Base-by-base conservation (phyloP, 768 basidiomycete species). In the Mycena chlorophos region DNA sequence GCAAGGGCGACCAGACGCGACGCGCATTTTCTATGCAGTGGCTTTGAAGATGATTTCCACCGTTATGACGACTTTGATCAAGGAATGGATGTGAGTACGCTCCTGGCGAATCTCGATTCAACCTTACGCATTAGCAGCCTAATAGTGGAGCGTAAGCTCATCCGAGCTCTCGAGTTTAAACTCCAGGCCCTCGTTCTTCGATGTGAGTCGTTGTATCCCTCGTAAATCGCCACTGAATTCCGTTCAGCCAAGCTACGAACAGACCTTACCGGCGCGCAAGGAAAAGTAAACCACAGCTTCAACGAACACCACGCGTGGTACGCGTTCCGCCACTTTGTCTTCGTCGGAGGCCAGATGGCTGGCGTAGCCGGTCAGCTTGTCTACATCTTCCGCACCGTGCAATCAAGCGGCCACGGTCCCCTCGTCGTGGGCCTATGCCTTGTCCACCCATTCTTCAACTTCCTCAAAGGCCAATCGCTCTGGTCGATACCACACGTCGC, bases 211-310 rank as follows among this genome's bases (percentile, higher is more conserved):
- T 19, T 43, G 13, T 14, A 42, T 20, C n/a, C 22, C n/a, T 27
- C n/a, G 8, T 34, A 14, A 19, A 6, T 34, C 30, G 30, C 37
- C 51, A n/a, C 12, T n/a, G n/a, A n/a, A n/a, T n/a, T 28, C 38
- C n/a, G n/a, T n/a, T n/a, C 17, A 61, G 60, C 49, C 20, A 57
- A 52, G 34, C 39, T 61, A 10, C 43, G 52, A 47, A 61, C 55
- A 25, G 53, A 57, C 14, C 51, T 61, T 1, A 52, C 60, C 10
- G 53, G 56, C 12, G 56, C 55, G 16, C 53, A 54, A 55, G 53
- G 54, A n/a, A n/a, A n/a, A n/a, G n/a, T n/a, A n/a, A 42, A 52
- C 0, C 20, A 22, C 4, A 49, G 54, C 20, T 29, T n/a, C n/a
- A n/a, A 34, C 17, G 60, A 49, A n/a, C 23, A n/a, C 56, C 4